These are phyloP conservation scores for Saksenaea vasiformis DNA, from an alignment of 371 early-diverging fungal genomes.

Conservation along the genomic window DNA sequence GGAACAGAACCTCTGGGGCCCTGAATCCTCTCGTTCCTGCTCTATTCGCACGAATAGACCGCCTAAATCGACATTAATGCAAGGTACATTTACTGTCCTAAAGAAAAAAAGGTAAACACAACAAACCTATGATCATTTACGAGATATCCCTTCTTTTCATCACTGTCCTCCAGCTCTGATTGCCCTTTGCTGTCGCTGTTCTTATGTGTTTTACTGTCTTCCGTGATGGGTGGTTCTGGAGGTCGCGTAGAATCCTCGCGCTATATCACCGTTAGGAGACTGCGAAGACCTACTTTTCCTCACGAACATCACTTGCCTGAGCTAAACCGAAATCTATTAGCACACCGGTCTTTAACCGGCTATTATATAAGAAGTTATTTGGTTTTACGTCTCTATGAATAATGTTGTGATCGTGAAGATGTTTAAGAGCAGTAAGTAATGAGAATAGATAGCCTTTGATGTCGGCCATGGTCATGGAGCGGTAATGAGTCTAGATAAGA, in stretches of 20 bases:
- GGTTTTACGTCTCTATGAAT: constrained; percentile 98
- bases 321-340: constrained; percentile 99
- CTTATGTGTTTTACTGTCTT: neutral
- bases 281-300: neutral
- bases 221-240: neutral
- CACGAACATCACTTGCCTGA: constrained; percentile 46
- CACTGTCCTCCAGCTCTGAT: neutral
- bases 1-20: constrained; percentile 96
- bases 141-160: constrained; percentile 21
- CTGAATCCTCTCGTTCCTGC: constrained; percentile 99
- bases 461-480: constrained; percentile 64
- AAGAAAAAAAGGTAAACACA: too few species aligned
- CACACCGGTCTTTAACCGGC: constrained; percentile 69
- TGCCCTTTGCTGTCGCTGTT: neutral
- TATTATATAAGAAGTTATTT: constrained; percentile 92
- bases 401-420: constrained; percentile 73
- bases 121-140: constrained; percentile 48
- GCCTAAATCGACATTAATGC: constrained; percentile 41
- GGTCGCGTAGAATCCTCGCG: constrained; percentile 3
- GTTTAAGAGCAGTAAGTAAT: constrained; percentile 72
- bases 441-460: constrained; percentile 82
- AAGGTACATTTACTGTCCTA: constrained; percentile 10
- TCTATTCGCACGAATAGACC: constrained; percentile 82
- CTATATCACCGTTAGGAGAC: constrained; percentile 1
- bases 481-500: constrained; percentile 56